A percentile compares a stretch with the other conserved stretches of the same genome.
Evolutionary conservation across 176 grass and related monocot genomes (phyloP).

Genomic region (Urochloa ruziziensis): DNA sequence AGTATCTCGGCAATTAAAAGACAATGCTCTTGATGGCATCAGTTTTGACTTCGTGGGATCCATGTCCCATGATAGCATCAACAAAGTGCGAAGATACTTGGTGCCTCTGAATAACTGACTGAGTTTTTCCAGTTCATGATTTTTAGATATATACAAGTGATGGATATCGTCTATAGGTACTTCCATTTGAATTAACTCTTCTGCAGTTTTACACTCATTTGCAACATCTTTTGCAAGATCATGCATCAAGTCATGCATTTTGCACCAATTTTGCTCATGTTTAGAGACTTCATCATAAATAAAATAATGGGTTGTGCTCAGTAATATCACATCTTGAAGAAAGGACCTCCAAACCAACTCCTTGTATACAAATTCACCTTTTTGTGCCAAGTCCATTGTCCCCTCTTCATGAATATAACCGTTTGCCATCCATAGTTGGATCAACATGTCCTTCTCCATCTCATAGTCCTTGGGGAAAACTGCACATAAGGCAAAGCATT

Average conservation of each 20-base stretch:
- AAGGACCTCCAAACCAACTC: conserved; percentile 25
- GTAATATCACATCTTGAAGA: conserved; percentile 2
- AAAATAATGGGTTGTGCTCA: no score
- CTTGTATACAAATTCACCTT: background rate
- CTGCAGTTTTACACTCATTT: background rate
- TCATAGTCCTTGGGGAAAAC: background rate
- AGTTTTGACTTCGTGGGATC: background rate
- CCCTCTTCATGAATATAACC: background rate
- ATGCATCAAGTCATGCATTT: conserved; percentile 44
- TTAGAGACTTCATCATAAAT: no score
- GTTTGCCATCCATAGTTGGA: conserved; percentile 34
- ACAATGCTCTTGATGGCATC: background rate
- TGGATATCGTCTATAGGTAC: background rate
- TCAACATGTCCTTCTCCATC: background rate
- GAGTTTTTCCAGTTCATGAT: background rate
- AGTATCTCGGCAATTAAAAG: background rate
- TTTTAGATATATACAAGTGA: background rate
- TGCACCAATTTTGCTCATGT: background rate
- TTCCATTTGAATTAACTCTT: background rate
- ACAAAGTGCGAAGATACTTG: background rate
- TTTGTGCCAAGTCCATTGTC: background rate
- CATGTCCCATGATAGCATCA: background rate
- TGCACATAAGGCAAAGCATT: conserved; percentile 18
- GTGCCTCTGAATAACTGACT: background rate
- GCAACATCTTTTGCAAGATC: conserved; percentile 15